Conservation (phyloP, 331 rosid species). For the Quercus tomentella region DNA sequence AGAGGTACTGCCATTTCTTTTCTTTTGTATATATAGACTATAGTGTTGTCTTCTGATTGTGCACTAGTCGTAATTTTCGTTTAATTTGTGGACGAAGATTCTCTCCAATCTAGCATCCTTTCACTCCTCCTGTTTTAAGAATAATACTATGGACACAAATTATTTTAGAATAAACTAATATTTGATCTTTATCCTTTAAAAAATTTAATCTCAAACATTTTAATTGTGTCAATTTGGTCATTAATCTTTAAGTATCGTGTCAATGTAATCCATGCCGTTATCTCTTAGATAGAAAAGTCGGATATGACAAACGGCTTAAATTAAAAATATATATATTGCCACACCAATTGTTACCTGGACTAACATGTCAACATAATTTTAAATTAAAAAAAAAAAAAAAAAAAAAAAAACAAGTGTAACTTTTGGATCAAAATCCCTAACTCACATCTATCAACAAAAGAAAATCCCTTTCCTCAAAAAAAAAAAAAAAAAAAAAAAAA, state of each 20-base stretch:
- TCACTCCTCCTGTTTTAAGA: no score
- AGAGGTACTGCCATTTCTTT: neutral
- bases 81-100: neutral
- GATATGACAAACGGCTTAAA: fast-evolving
- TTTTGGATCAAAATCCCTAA: no score
- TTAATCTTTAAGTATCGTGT: fast-evolving
- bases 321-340: no score
- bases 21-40: neutral
- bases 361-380: no score
- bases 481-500: no score
- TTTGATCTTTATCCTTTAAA: fast-evolving
- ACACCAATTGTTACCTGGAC: fast-evolving
- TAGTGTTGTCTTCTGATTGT: neutral
- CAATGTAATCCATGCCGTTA: fast-evolving
- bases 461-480: no score
- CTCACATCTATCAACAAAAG: no score
- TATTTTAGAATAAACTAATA: no score
- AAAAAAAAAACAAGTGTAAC: no score
- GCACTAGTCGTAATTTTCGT: neutral
- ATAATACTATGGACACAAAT: no score
- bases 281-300: fast-evolving
- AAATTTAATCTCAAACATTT: fast-evolving
- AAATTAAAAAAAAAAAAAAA: no score
- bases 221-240: fast-evolving
- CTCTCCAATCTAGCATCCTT: no score